Percentiles rank a stretch among this genome's conserved stretches.
phyloP scores from a whole-genome alignment of 2,329 filamentous ascomycete genomes.

The Monilinia laxa region DNA sequence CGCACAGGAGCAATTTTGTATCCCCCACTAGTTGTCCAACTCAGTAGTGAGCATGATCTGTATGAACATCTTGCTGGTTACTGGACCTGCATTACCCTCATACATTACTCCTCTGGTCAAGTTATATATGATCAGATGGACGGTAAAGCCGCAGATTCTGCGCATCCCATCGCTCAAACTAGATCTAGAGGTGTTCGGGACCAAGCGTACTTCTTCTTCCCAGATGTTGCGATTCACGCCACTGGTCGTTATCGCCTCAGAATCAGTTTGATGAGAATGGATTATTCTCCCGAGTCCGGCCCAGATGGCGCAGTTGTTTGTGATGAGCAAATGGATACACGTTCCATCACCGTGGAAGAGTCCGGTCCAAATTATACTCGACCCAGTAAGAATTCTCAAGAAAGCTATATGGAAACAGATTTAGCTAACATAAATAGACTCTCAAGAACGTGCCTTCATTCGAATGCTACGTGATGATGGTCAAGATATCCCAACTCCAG shows the following conservation, averaged over 20 bases:
- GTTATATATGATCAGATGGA: constrained; percentile 33
- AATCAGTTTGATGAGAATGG: constrained; percentile 38
- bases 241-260: constrained; percentile 37
- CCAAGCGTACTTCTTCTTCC: constrained; percentile 39
- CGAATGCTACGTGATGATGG: constrained; percentile 36
- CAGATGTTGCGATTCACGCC: constrained; percentile 35
- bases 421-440: constrained; percentile 32
- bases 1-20: constrained; percentile 34
- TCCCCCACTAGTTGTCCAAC: constrained; percentile 35
- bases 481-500: constrained; percentile 28
- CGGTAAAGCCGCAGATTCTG: constrained; percentile 36
- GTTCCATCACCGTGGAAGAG: constrained; percentile 35
- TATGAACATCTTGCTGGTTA: constrained; percentile 36
- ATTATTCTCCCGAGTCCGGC: constrained; percentile 31
- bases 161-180: constrained; percentile 34
- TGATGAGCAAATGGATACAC: constrained; percentile 36
- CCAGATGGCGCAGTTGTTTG: constrained; percentile 32
- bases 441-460: constrained; percentile 35
- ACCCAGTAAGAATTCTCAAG: constrained; percentile 32
- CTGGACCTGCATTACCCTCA: constrained; percentile 36
- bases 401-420: background rate
- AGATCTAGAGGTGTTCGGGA: constrained; percentile 26
- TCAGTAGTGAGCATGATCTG: constrained; percentile 34
- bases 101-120: constrained; percentile 35
- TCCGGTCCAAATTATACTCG: constrained; percentile 27